Evolutionary conservation across 192 early-diverging fungal genomes (phyloP), one percentile per base, ranked within the genome.

Genomic region (Nowakowskiella sp.): DNA sequence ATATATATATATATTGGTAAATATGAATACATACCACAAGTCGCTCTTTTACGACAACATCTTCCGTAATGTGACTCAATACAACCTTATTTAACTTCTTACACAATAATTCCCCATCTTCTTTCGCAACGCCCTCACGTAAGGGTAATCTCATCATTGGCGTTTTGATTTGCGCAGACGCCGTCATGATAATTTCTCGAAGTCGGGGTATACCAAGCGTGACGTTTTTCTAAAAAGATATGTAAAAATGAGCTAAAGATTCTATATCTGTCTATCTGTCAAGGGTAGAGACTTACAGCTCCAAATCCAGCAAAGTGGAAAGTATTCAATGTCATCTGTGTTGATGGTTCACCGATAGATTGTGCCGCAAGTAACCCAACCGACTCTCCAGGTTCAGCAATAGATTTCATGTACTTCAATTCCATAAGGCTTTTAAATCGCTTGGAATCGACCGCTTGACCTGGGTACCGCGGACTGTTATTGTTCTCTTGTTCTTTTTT

Each of bases 281-380:
- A 23, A 22, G n/a, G 6, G 56, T 33, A 21, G 21, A 8, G 36
- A 64, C 62, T 62, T 21, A 64, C 62, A n/a, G n/a, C n/a, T n/a
- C n/a, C n/a, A n/a, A n/a, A n/a, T 28, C 90, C 90, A 36, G 90
- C 90, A 72, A 96, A 89, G 77, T 99, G 97, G 88, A 99, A 99
- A 47, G 97, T 99, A 74, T 99, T 99, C 29, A 99, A 78, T 32
- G 97, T 99, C 97, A 99, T 99, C 64, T 99, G 97, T 10, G 97
- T 99, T 36, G 93, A 95, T 36, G 97, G 97, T 73, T 99, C 97
- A 42, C 97, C 97, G 51, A 99, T 86, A 62, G 84, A 84, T 67
- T 99, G 94, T 13, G 94, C 94, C 16, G 97, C 97, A 48, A 99
- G 74, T 27, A 97, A 66, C 48, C 97, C 97, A 53, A 99, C 97